These are phyloP conservation scores for Pseudozyma flocculosa DNA, from an alignment of 1,284 basidiomycete genomes.

Conservation along the genomic window DNA sequence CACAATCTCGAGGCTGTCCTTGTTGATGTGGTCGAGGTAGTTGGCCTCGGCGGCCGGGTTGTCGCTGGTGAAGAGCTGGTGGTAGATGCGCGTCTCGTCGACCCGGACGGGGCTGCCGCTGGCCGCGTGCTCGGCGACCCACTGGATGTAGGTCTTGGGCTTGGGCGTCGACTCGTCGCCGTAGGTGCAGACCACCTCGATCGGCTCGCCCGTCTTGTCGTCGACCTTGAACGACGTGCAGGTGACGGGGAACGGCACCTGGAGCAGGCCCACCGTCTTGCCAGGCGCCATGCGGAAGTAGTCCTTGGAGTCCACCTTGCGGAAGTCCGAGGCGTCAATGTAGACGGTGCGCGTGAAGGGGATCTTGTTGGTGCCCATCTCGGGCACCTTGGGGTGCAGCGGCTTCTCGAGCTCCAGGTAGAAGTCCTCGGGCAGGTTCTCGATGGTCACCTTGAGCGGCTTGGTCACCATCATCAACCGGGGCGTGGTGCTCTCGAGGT, in stretches of 20 bases:
- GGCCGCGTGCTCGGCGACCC: conserved; percentile 40
- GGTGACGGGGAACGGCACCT: conserved; percentile 73
- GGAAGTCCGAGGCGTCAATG: conserved; percentile 95
- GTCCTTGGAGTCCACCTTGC: conserved; percentile 69
- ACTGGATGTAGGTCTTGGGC: conserved; percentile 57
- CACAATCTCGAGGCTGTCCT: conserved; percentile 51
- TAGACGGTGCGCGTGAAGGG: conserved; percentile 76
- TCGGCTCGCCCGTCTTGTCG: conserved; percentile 67
- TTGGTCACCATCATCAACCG: conserved; percentile 83
- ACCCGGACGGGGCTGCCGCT: conserved; percentile 18
- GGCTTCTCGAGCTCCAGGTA: conserved; percentile 59
- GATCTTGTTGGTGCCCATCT: conserved; percentile 86
- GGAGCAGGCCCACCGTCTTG: conserved; percentile 99
- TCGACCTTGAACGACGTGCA: conserved; percentile 64
- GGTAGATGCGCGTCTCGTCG: conserved; percentile 59
- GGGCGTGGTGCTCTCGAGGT: conserved; percentile 93
- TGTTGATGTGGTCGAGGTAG: conserved; percentile 76
- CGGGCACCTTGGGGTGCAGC: conserved; percentile 90
- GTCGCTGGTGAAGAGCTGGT: conserved; percentile 99
- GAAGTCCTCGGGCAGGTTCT: conserved; percentile 29
- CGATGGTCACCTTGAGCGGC: conserved; percentile 63
- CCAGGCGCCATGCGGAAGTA: conserved; percentile 87
- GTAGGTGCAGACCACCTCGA: conserved; percentile 84
- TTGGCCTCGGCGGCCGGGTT: conserved; percentile 95
- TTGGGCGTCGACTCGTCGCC: conserved; percentile 88